Base-by-base conservation (phyloP, 805 yeast genomes). In the Wickerhamomyces chambardii region DNA sequence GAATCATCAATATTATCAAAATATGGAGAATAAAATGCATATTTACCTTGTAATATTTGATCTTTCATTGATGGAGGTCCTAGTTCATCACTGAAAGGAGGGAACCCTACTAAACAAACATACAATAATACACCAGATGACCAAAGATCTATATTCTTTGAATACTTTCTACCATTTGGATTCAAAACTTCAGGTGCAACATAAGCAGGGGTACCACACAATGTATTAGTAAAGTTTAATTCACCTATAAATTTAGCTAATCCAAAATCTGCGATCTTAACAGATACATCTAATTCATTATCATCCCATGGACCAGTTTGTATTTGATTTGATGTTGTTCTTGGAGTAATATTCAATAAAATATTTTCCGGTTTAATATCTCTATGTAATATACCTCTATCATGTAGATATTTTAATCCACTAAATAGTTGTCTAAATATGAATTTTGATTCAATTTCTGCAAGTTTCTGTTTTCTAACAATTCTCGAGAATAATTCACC, bases 131-230 rank as follows among this genome's bases (percentile, higher is more conserved):
- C 90, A 4, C 92, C 94, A 8, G 82, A 70, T 50, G 85, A 81
- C 94, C 94, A 84, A 53, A 84, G 57, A 53, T 84, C 94, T 11
- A 79, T 86, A 30, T 80, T 73, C 26, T 81, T 78, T 25, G 83
- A 69, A 46, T 84, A 84, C 44, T 68, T 64, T 24, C 79, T 55
- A 30, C 56, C 53, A 2, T 69, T 64, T 51, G 73, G 71, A 6
- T 40, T 40, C n/a, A 66, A 42, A 6, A 84, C 81, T 48, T 84
- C 94, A 0, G 94, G 94, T 0, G 92, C 92, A 15, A 84, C 92
- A 50, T 84, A 84, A 0, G 90, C 86, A 1, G 94, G 94, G 0
- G 94, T 84, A 2, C 94, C 94, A 58, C 94, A 84, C 29, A 84
- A 56, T 0, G 94, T 84, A 45, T 77, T 77, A 9, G 94, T 81